Evolutionary conservation across 495 filamentous ascomycete species (phyloP).

Genomic region (Rhizodiscina lignyota): DNA sequence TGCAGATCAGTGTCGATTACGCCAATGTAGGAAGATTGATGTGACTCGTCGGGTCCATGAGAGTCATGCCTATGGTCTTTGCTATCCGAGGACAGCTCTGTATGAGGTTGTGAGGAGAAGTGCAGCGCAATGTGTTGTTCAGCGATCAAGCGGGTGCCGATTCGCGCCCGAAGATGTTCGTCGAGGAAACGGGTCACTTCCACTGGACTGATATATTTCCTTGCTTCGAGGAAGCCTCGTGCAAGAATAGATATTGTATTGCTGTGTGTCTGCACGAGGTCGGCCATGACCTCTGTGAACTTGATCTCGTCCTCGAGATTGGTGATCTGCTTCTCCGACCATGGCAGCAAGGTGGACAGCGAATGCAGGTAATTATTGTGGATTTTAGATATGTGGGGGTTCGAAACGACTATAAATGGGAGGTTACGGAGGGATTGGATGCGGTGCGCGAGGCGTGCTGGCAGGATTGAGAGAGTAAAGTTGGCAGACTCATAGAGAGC

Average conservation of each 20-base stretch:
- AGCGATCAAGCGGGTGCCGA: conserved; percentile 84
- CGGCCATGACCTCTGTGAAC: conserved; percentile 82
- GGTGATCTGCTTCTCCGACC: conserved; percentile 57
- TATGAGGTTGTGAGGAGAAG: conserved; percentile 58
- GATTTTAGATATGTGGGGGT: conserved; percentile 79
- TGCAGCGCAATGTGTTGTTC: conserved; percentile 95
- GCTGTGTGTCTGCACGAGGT: conserved; percentile 79
- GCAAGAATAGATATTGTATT: conserved; percentile 92
- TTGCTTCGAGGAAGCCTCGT: conserved; percentile 78
- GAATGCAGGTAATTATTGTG: conserved; percentile 93
- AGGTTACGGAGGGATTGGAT: conserved; percentile 85
- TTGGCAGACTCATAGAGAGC: conserved; percentile 78
- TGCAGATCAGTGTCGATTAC: conserved; percentile 87
- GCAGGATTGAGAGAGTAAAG: conserved; percentile 84
- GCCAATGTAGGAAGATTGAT: conserved; percentile 50
- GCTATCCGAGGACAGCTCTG: conserved; percentile 19
- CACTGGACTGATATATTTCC: conserved; percentile 60
- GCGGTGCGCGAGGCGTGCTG: conserved; percentile 83
- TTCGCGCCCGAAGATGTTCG: conserved; percentile 81
- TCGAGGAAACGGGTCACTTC: conserved; percentile 87
- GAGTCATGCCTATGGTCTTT: neutral
- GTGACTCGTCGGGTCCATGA: neutral
- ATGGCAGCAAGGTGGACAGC: conserved; percentile 72
- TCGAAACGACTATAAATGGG: conserved; percentile 93
- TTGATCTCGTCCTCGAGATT: conserved; percentile 74